Evolutionary conservation across 2,329 filamentous ascomycete genomes (phyloP), one percentile per base, ranked within the genome.

Genomic region (Cladosporium sp.): DNA sequence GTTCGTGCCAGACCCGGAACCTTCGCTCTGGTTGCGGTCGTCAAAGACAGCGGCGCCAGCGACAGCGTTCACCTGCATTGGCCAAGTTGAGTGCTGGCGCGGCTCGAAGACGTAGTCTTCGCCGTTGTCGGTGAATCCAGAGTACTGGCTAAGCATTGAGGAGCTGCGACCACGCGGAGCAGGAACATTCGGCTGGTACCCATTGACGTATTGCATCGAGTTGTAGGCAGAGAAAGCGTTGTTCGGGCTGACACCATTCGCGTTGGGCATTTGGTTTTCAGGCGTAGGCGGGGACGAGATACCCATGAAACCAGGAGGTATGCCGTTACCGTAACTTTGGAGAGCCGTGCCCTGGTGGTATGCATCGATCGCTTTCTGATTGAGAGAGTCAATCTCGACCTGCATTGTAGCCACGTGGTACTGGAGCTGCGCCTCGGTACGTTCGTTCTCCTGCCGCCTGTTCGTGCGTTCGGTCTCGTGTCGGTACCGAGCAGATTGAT

Each of bases 201-300:
- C 59, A 47, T 63, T 59, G 45, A 50, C 52, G 45, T 55, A 55
- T 8, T 61, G 55, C 59, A 60, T 57, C 15, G 59, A 34, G 20
- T 22, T 34, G 51, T 43, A 55, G 8, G 51, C 39, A 50, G 49
- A 59, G 62, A 64, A 66, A 38, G 61, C 61, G 43, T 67, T 63
- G 58, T 49, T 38, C 14, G 54, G 59, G 43, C 42, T 64, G 61
- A 30, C 62, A 57, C 62, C 64, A 38, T 65, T 78, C 9, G 81
- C 82, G 58, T 82, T 82, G 22, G 83, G 82, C 14, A 85, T 72
- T 34, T 79, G 77, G 28, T 82, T 82, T 71, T 86, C 84, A n/a
- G 84, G 84, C n/a, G 83, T 85, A 0, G 74, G 74, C 34, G 77
- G 77, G 40, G 76, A 73, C 25, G 76, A 75, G 57, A 67, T 63